Evolutionary conservation across 2,329 filamentous ascomycete species (phyloP), one percentile per base, ranked within the genome.

Genomic region (Fusarium metavorans): DNA sequence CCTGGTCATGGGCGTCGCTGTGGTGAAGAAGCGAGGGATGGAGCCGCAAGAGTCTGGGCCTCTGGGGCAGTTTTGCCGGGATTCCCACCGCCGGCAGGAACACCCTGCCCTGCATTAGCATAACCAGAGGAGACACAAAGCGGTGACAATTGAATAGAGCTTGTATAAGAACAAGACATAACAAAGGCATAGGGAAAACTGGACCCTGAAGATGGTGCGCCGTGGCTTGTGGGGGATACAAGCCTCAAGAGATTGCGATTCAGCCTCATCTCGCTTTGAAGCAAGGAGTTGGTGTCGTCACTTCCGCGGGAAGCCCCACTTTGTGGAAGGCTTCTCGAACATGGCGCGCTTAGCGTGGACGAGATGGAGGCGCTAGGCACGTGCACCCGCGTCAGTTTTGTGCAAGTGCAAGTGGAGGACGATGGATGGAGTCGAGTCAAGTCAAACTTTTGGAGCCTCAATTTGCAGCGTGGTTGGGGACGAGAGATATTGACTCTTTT

Each of bases 341-440:
- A 70, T 61, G 54, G 27, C 76, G 68, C 62, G 59, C 70, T 69
- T 76, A 71, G 73, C 60, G 64, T 59, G 30, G 41, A 50, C 4
- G 23, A 43, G 32, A 16, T 59, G 61, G 58, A 32, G 62, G 7
- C 41, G 18, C 16, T 14, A 58, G 69, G 72, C 73, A 79, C 77
- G 76, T 79, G 77, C 76, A 69, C 68, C 66, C 77, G 57, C 67
- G 75, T 78, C 74, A 67, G 58, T 71, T 78, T 79, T 79, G 76
- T 76, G 76, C 75, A 78, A 71, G 34, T 35, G 34, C 34, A 35
- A 45, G 50, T 56, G 56, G 30, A 18, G 37, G 48, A 20, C 4
- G 25, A 50, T 50, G 25, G 25, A 50, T 50, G 25, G 45, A 50
- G 48, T 30, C 48, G 18, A 56, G 65, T 27, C 16, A 6, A 59